Evolutionary conservation across 1,139 yeast genomes (phyloP).

Genomic region (Debaryomycetaceae sp.): DNA sequence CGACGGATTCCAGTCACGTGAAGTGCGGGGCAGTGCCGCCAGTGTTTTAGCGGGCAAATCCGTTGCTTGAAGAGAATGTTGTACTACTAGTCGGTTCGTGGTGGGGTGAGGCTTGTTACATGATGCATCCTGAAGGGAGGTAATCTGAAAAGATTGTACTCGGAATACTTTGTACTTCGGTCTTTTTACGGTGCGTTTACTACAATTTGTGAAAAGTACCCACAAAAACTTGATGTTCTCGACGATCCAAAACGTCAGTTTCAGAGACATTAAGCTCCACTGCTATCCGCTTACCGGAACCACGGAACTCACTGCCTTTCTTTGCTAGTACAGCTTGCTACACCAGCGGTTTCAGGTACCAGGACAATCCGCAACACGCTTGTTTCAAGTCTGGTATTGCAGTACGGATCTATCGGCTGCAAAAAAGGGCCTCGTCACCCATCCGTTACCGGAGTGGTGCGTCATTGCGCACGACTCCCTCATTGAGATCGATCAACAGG

Average conservation of each 20-base stretch:
- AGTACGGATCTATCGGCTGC: not conserved
- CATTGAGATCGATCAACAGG: constrained; percentile 44
- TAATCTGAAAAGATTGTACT: too few relatives aligned
- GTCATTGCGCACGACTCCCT: constrained; percentile 28
- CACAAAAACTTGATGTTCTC: not conserved
- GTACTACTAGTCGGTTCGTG: not conserved
- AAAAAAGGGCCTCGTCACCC: not conserved
- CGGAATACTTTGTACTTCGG: too few relatives aligned
- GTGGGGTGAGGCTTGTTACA: not conserved
- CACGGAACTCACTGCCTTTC: not conserved
- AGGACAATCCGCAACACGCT: too few relatives aligned
- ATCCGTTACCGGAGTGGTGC: not conserved
- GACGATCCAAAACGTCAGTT: not conserved
- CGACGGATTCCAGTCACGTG: not conserved
- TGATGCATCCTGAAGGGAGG: too few relatives aligned
- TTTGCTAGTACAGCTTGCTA: not conserved
- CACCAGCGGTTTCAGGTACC: too few relatives aligned
- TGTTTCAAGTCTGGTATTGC: not conserved
- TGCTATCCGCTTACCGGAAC: not conserved
- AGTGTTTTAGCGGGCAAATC: not conserved
- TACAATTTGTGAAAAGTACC: too few relatives aligned
- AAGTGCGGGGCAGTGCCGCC: not conserved
- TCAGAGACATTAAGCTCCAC: not conserved
- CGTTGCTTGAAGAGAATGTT: not conserved
- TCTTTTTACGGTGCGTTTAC: not conserved